phyloP scores from a whole-genome alignment of 164 flowering plant species.

The Vitis amurensis region DNA sequence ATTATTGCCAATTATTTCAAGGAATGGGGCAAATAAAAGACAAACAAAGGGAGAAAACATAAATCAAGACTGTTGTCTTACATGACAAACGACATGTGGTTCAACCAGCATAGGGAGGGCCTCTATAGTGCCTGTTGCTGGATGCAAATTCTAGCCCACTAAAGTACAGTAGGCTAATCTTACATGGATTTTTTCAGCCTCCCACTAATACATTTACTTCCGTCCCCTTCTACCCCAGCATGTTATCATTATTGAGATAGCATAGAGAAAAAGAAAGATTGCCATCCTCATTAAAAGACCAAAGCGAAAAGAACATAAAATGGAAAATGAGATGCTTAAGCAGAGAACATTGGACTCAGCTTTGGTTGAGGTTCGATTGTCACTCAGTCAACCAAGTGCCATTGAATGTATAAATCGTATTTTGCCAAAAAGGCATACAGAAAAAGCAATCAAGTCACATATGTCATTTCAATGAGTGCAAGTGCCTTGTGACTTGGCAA shows the following conservation, averaged over 20 bases:
- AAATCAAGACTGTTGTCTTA: too few species aligned
- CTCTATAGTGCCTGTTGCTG: too few species aligned
- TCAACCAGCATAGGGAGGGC: too few species aligned
- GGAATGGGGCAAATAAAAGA: too few species aligned
- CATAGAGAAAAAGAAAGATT: background rate
- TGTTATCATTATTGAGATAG: background rate
- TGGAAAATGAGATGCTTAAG: slow-evolving; percentile 42
- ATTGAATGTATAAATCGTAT: slow-evolving; percentile 24
- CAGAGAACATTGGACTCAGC: slow-evolving; percentile 40
- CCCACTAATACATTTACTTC: background rate
- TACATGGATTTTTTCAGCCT: background rate
- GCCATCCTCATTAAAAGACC: slow-evolving; percentile 18
- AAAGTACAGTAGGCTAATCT: background rate
- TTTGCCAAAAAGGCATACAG: slow-evolving; percentile 14
- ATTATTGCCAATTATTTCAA: too few species aligned
- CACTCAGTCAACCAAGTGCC: slow-evolving; percentile 30
- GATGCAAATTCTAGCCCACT: too few species aligned
- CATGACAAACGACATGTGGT: too few species aligned
- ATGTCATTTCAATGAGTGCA: slow-evolving; percentile 25
- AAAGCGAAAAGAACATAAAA: slow-evolving; percentile 15
- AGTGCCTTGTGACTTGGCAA: slow-evolving; percentile 28
- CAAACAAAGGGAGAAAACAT: too few species aligned
- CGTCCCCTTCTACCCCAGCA: slow-evolving; percentile 12
- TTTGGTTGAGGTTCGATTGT: slow-evolving; percentile 29
- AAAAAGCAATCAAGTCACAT: slow-evolving; percentile 8